phyloP scores from a whole-genome alignment of 805 yeast species.

The Hanseniaspora vineae region DNA sequence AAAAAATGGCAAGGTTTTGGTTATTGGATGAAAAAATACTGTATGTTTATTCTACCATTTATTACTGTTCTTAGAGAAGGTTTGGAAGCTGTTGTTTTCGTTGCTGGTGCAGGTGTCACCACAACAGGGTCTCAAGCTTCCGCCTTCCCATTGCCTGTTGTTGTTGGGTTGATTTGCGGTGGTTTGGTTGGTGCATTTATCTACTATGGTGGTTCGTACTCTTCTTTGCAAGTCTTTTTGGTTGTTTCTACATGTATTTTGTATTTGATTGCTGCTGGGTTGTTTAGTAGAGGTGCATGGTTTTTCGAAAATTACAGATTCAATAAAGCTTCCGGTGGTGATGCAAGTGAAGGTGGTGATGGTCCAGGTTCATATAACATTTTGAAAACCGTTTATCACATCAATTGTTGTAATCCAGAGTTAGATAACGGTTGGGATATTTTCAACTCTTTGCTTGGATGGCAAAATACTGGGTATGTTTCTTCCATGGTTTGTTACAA shows the following conservation, averaged over 20 bases:
- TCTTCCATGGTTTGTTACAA: conserved; percentile 87
- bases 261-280: conserved; percentile 82
- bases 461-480: conserved; percentile 94
- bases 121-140: conserved; percentile 39
- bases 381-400: conserved; percentile 75
- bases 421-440: conserved; percentile 93
- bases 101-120: conserved; percentile 85
- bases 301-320: conserved; percentile 60
- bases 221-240: conserved; percentile 80
- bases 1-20: conserved; percentile 23
- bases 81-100: conserved; percentile 88
- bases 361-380: conserved; percentile 95
- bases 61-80: conserved; percentile 94
- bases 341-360: conserved; percentile 81
- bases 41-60: conserved; percentile 82
- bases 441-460: conserved; percentile 85
- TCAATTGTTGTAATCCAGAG: conserved; percentile 94
- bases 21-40: conserved; percentile 54
- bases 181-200: conserved; percentile 51
- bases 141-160: conserved; percentile 88
- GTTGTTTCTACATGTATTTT: conserved; percentile 78
- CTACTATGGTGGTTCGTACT: conserved; percentile 69
- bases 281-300: conserved; percentile 92
- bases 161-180: conserved; percentile 78
- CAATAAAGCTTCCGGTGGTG: conserved; percentile 72